These are phyloP conservation scores for Penicillium nordicum DNA, from an alignment of 2,329 filamentous ascomycete species.

Conservation along the genomic window DNA sequence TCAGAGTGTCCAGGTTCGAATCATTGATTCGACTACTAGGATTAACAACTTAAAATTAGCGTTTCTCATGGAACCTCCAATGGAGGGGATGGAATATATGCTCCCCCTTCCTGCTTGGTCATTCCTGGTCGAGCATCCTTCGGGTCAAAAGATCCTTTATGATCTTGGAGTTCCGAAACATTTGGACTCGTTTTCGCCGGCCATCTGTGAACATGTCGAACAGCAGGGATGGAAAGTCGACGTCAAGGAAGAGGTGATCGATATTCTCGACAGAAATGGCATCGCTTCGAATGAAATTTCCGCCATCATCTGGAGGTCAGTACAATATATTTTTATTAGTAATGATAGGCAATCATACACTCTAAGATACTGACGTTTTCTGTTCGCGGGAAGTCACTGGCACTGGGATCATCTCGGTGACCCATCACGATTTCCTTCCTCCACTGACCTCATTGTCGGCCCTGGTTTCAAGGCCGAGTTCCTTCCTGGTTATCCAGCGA, in stretches of 20 bases:
- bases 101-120: slow-evolving; percentile 12
- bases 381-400: slow-evolving; percentile 19
- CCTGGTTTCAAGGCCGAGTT: slow-evolving; percentile 46
- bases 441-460: slow-evolving; percentile 47
- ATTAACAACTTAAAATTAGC: neutral
- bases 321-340: neutral
- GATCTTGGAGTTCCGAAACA: slow-evolving; percentile 50
- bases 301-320: slow-evolving; percentile 9
- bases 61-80: slow-evolving; percentile 11
- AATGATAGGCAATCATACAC: neutral
- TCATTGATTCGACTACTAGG: slow-evolving; percentile 12
- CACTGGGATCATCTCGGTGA: slow-evolving; percentile 47
- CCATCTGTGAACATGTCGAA: neutral
- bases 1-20: slow-evolving; percentile 5
- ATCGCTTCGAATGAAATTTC: neutral
- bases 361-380: neutral
- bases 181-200: slow-evolving; percentile 39
- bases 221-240: neutral
- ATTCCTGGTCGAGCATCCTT: slow-evolving; percentile 28
- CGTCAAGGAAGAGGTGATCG: slow-evolving; percentile 8
- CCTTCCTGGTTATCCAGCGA: slow-evolving; percentile 46
- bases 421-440: slow-evolving; percentile 41
- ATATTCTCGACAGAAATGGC: slow-evolving; percentile 1
- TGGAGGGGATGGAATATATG: slow-evolving; percentile 1
- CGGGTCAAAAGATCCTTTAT: slow-evolving; percentile 43